phyloP scores from a whole-genome alignment of 345 rosid species.

The Aethionema arabicum region DNA sequence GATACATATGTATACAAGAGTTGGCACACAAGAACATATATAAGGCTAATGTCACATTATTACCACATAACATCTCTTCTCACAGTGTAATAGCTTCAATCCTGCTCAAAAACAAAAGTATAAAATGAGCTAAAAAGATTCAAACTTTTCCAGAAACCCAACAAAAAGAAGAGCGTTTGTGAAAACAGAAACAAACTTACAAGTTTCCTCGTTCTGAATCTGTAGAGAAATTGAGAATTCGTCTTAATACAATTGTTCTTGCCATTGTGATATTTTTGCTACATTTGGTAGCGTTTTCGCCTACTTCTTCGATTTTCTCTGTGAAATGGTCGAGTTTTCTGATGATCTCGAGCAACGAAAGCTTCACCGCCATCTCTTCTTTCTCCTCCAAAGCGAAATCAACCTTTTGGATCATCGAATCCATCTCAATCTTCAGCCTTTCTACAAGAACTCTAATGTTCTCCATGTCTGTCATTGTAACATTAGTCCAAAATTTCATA shows the following conservation, averaged over 20 bases:
- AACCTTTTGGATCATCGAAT: constrained; percentile 50
- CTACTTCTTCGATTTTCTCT: constrained; percentile 60
- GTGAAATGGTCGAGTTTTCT: constrained; percentile 54
- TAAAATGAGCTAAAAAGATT: constrained; percentile 24
- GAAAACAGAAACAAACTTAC: constrained; percentile 22
- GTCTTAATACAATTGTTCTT: constrained; percentile 65
- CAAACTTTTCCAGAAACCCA: background rate
- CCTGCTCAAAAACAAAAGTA: constrained; percentile 23
- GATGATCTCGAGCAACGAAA: constrained; percentile 74
- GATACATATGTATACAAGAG: no score
- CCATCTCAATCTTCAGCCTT: constrained; percentile 54
- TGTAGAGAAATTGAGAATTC: constrained; percentile 48
- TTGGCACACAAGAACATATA: no score
- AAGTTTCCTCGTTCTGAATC: constrained; percentile 36
- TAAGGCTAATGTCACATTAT: no score
- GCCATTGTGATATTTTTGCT: constrained; percentile 63
- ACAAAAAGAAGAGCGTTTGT: background rate
- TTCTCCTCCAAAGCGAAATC: constrained; percentile 51
- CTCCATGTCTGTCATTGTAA: constrained; percentile 64
- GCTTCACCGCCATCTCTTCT: constrained; percentile 52
- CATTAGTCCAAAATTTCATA: constrained; percentile 48
- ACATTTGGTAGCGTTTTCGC: constrained; percentile 62
- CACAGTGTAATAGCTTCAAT: constrained; percentile 37
- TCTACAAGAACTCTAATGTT: constrained; percentile 49
- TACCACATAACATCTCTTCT: background rate